Evolutionary conservation across 1,284 basidiomycete genomes (phyloP).

Genomic region (Melampsora larici-populina): DNA sequence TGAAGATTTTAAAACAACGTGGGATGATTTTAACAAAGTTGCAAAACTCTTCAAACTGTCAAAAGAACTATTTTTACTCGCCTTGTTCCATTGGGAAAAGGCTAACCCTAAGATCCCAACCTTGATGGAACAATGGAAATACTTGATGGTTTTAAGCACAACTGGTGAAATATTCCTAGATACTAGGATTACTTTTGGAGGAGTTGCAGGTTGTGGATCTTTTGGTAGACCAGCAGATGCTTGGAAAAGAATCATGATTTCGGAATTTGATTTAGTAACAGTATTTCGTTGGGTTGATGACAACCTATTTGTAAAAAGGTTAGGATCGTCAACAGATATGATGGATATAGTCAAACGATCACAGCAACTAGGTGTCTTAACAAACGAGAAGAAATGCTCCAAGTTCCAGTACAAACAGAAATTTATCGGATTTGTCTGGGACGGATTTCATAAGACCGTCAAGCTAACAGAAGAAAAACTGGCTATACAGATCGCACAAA

Average conservation of each 20-base stretch:
- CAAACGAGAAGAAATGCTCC: conserved; percentile 4
- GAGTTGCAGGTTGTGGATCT: neutral
- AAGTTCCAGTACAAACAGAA: neutral
- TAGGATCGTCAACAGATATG: neutral
- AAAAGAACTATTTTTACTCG: neutral
- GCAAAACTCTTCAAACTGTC: neutral
- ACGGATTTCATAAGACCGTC: neutral
- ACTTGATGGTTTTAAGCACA: neutral
- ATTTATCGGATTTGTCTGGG: neutral
- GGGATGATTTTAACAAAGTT: conserved; percentile 6
- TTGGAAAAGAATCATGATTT: no score
- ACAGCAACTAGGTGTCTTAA: neutral
- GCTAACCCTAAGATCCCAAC: neutral
- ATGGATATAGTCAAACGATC: neutral
- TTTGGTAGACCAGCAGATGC: no score
- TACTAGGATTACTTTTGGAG: neutral
- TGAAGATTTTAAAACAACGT: neutral
- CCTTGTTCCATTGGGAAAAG: conserved; percentile 9
- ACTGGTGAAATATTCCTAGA: neutral
- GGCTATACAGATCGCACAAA: no score
- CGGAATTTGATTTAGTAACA: no score
- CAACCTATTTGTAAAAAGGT: neutral
- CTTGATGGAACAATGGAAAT: neutral
- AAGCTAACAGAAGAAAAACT: neutral
- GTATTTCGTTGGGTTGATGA: no score